A percentile compares a stretch with the other conserved stretches of the same genome.
These are phyloP conservation scores for Pythium rhizo-oryzae DNA, from an alignment of 352 stramenopile species.

Conservation along the genomic window DNA sequence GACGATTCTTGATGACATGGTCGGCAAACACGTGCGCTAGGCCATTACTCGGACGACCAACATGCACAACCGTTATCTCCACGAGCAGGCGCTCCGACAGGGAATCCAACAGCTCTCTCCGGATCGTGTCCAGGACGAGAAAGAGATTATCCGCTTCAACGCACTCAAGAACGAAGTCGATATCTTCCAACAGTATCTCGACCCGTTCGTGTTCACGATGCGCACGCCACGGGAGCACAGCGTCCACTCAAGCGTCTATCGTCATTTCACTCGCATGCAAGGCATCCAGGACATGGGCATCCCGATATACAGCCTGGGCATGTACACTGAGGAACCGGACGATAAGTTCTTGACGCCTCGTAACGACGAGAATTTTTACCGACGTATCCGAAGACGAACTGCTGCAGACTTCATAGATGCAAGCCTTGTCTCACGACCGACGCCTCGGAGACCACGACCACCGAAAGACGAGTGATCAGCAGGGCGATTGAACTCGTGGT, in stretches of 20 bases:
- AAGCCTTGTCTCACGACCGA: constrained; percentile 54
- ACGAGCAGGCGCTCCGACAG: constrained; percentile 48
- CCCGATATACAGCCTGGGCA: constrained; percentile 72
- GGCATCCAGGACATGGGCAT: constrained; percentile 73
- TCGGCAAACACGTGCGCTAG: not conserved
- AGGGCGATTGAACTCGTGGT: not conserved
- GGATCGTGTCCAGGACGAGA: constrained; percentile 54
- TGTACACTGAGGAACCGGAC: constrained; percentile 42
- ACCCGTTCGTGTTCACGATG: constrained; percentile 71
- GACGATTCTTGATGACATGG: no score
- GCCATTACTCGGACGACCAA: constrained; percentile 19
- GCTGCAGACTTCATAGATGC: constrained; percentile 60
- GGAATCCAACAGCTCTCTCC: constrained; percentile 64
- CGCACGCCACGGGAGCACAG: constrained; percentile 49
- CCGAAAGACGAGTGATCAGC: not conserved
- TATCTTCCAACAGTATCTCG: constrained; percentile 77
- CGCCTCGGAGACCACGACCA: not conserved
- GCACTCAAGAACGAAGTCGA: constrained; percentile 80
- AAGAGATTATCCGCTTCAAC: constrained; percentile 59
- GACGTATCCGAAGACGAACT: constrained; percentile 51
- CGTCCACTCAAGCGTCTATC: constrained; percentile 74
- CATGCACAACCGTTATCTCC: constrained; percentile 35
- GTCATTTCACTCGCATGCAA: constrained; percentile 66
- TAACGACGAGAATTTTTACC: constrained; percentile 49
- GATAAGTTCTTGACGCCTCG: constrained; percentile 62